Evolutionary conservation across 306 rosid species (phyloP), one percentile per base, ranked within the genome.

Genomic region (Purshia tridentata): DNA sequence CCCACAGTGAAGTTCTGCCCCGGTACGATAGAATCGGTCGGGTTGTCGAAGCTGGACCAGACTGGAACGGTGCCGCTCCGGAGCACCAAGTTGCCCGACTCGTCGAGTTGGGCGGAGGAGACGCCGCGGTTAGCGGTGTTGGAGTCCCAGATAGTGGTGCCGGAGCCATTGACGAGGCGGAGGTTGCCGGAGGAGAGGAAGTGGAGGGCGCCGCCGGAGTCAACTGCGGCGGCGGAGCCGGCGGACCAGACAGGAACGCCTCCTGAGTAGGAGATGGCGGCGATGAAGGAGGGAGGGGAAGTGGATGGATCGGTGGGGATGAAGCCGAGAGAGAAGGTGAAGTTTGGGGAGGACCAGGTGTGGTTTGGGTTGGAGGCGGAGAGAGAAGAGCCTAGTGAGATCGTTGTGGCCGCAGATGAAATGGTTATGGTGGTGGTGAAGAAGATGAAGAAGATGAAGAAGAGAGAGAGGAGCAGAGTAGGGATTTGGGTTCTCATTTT

Each of bases 41-140:
- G 96, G 60, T 86, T 12, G 10, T 84, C 88, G 60, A 92, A 92
- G 41, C 89, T 80, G 1, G 90, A 85, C 97, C 97, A 92, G 19
- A 92, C 81, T 3, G 73, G 9, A 6, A 3, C 4, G 8, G 80
- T 78, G 12, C 72, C 39, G 12, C 88, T 89, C 0, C 44, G 78
- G 23, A 92, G 86, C 0, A 80, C 78, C 7, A 92, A 52, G 79
- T 83, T 77, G 40, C 97, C 97, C 8, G n/a, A 20, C 22, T 83
- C 88, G 19, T 72, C 69, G 2, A 92, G 58, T 14, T 57, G 16
- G 7, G 87, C 92, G 16, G 89, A 83, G 56, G 96, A 61, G 76
- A 87, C 88, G 19, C 85, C 89, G 23, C 48, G 80, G 81, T 69
- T 49, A 57, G 81, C 42, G n/a, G 96, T 92, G 20, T 58, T 46